Evolutionary conservation across 257 asterid species (phyloP), one percentile per base, ranked within the genome.

Genomic region (Gentiana dahurica): DNA sequence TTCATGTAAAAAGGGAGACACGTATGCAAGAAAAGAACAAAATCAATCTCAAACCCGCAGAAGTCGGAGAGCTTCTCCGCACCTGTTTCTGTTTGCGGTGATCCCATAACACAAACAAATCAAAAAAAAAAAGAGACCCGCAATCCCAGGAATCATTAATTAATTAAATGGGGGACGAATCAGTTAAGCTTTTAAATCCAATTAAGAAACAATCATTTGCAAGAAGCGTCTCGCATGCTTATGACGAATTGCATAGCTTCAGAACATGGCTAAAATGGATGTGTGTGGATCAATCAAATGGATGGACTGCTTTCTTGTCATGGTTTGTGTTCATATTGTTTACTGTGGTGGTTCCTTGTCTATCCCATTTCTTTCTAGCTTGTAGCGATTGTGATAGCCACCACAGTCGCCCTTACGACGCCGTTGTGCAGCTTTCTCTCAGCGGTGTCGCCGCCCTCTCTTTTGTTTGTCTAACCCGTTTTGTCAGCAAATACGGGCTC

Each of bases 211-310:
- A 66, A 53, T 47, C 59, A 4, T 76, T 64, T 60, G 57, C 74
- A 6, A 80, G 96, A 1, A 68, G 77, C 68, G 58, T 34, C 12
- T 91, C 98, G 4, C 89, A 81, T 65, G 84, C 89, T 11, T 75
- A 43, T 10, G 98, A 91, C 56, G 98, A 91, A 65, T 75, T 91
- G 53, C 76, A 71, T 54, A 68, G 80, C 63, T 87, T 91, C 68
- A 68, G 96, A 13, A 66, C 91, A 11, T 91, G 98, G 92, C 77
- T 91, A 7, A 76, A 72, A 61, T 91, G 96, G 92, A 80, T 91
- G 63, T 87, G 94, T 73, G 98, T 87, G 55, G 98, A 91, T 53
- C 98, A 91, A 52, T 87, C 98, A 2, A 74, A 64, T 51, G 55
- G 81, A 4, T 74, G 76, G 84, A 71, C 80, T n/a, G 57, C 86